Base-by-base conservation (phyloP, 1,284 basidiomycete genomes). In the Phellinidium pouzarii region DNA sequence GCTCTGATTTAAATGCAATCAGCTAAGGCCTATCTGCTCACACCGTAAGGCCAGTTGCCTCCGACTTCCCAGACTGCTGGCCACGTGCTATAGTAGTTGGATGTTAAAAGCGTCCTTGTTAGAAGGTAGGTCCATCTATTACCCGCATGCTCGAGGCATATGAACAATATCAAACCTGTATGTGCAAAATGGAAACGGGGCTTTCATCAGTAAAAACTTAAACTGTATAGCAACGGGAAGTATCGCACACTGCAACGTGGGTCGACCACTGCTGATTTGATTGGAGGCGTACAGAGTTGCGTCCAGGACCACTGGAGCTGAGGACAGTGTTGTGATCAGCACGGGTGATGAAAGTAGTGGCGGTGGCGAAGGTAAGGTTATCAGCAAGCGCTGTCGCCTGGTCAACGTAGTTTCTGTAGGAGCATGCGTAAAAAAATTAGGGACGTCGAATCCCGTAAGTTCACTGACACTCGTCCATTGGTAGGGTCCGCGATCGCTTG, bases 141-240 rank as follows among this genome's bases (percentile, higher is more conserved):
- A 84, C 82, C 76, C 80, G 59, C 83, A 85, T 25, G 82, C 84
- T 62, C 80, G 70, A 2, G 84, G 76, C 73, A 77, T 77, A 56
- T 76, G 76, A 1, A 42, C 44, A 27, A 71, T 62, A 46, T 71
- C 60, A 46, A 71, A 66, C 23, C 68, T 68, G 31, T 8, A 36
- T 36, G 22, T 36, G 26, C 19, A 43, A 36, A 27, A 17, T 20
- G 42, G 19, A 54, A 40, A 20, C 19, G 23, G 43, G 11, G 34
- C 49, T 27, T 48, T 48, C 11, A 12, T 20, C 11, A 37, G 14
- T 20, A 20, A 19, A 43, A 17, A 38, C 20, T n/a, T 34, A 19
- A 22, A 9, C 11, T 12, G 26, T 9, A 23, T 6, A 40, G 25
- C 22, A 40, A 42, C n/a, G n/a, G 11, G 3, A 41, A n/a, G 20